Evolutionary conservation across 371 early-diverging fungal species (phyloP), one percentile per base, ranked within the genome.

Genomic region (Capillidium heterosporum): DNA sequence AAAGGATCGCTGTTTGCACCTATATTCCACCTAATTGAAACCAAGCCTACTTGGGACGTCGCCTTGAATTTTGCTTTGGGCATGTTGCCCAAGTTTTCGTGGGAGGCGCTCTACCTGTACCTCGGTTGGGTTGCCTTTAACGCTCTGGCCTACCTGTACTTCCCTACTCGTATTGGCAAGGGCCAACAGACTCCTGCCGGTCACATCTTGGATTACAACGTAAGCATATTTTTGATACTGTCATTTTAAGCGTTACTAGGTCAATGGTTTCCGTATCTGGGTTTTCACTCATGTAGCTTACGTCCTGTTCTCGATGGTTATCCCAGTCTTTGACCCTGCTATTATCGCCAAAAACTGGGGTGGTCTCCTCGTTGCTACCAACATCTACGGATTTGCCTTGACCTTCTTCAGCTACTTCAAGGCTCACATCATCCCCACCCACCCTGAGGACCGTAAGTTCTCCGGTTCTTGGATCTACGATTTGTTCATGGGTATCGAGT

Each of bases 141-240:
- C 63, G 81, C 70, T 41, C 57, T 69, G n/a, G 65, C 82, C 39
- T 84, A 82, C 63, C 61, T 70, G 10, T 67, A 68, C 58, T 61
- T 85, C 29, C 87, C 87, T 19, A 74, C 71, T 35, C 62, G 66
- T 48, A 77, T 82, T 35, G 87, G 85, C 23, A 75, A 76, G 60
- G 87, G 87, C 23, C 87, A 87, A 67, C 70, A 63, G 29, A 87
- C 87, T 26, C 87, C 87, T n/a, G 87, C 85, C 23, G 87, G 87
- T n/a, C 69, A 78, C 67, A 61, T 74, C 31, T 68, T 87, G 26
- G 72, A 71, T 29, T 86, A 86, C 67, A 73, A 73, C 63, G 72
- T 72, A 61, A 41, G 40, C 13, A 41, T 15, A 7, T 52, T 58
- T 41, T 48, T 15, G 26, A 5, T n/a, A n/a, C 15, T 23, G 10